Evolutionary conservation across 768 basidiomycete genomes (phyloP).

Genomic region (Dacryopinax spathularia): DNA sequence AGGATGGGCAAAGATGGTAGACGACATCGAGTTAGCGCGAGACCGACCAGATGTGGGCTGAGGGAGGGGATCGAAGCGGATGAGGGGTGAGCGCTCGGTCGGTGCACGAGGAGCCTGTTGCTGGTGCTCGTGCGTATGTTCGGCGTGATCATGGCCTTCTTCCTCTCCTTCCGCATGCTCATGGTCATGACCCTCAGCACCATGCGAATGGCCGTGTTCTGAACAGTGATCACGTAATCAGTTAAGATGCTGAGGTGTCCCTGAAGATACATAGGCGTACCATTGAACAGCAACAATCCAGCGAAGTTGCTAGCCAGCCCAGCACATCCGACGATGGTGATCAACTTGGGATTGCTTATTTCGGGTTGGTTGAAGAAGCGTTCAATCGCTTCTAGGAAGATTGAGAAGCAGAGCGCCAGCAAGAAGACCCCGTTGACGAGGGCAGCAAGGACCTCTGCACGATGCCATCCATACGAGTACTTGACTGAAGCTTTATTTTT

Average conservation of each 20-base stretch:
- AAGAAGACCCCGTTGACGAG: conserved; percentile 94
- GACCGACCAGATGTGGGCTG: background rate
- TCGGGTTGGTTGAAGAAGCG: conserved; percentile 75
- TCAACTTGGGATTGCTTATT: conserved; percentile 72
- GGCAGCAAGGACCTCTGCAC: conserved; percentile 91
- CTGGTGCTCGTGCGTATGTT: conserved; percentile 22
- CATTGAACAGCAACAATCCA: conserved; percentile 90
- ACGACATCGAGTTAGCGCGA: background rate
- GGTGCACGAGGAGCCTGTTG: background rate
- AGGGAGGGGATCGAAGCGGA: background rate
- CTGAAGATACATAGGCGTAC: conserved; percentile 30
- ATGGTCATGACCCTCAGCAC: conserved; percentile 23
- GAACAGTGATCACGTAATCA: conserved; percentile 5
- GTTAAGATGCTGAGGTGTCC: background rate
- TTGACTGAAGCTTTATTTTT: conserved; percentile 44
- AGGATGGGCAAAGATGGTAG: background rate
- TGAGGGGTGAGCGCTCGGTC: conserved; percentile 12
- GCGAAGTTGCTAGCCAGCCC: conserved; percentile 86
- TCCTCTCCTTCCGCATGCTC: conserved; percentile 26
- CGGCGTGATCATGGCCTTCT: no score
- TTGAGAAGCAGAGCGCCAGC: conserved; percentile 90
- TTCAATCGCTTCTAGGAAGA: conserved; percentile 79
- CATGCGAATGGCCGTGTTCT: conserved; percentile 60
- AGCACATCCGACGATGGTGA: conserved; percentile 79
- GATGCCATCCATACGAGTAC: conserved; percentile 98